Evolutionary conservation across 345 rosid species (phyloP).

Genomic region (Arabidopsis thaliana): TAIR10.1 NC_003071.7:17802001-17802500

Average conservation of each 20-base stretch:
- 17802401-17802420: not conserved
- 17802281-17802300: conserved; percentile 31
- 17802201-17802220: not conserved
- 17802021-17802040: conserved; percentile 62
- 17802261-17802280: conserved; percentile 36
- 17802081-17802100: not conserved
- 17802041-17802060: conserved; percentile 16
- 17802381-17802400: conserved; percentile 60
- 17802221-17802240: not conserved
- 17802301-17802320: conserved; percentile 38
- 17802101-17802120: conserved; percentile 20
- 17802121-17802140: conserved; percentile 87
- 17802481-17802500: conserved; percentile 41
- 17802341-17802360: conserved; percentile 49
- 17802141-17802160: conserved; percentile 71
- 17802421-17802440: not conserved
- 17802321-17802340: conserved; percentile 31
- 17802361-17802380: conserved; percentile 67
- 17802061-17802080: conserved; percentile 8
- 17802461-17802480: conserved; percentile 22
- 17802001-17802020: conserved; percentile 81
- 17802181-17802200: conserved; percentile 51
- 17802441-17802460: conserved; percentile 11
- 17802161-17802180: conserved; percentile 57
- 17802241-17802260: conserved; percentile 5